Evolutionary conservation across 108 stramenopile species (phyloP), one percentile per base, ranked within the genome.

Genomic region (Chaetoceros tenuissimus): DNA sequence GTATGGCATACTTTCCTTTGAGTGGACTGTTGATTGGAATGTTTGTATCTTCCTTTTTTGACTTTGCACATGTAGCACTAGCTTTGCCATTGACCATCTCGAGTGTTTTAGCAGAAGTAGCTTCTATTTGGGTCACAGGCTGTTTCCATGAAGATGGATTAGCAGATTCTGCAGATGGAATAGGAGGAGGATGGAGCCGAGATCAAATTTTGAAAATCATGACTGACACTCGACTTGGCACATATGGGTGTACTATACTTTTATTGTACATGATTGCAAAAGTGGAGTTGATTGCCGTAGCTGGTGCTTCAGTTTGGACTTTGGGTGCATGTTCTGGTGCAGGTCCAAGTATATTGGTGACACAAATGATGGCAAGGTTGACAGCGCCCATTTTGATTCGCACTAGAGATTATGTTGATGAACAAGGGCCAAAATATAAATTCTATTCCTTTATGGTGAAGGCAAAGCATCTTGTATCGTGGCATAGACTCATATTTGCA

Each of bases 111-210:
- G 24, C 60, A n/a, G 55, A 60, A 23, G 64, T 57, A 17, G 48
- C 77, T 34, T 40, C 56, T 46, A 47, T 80, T 29, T 70, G 55
- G 31, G 24, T 82, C 0, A 91, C 84, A 22, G 85, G 85, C 3
- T 86, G 81, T 55, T 85, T 91, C 44, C 89, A 87, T 48, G 89
- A 91, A 57, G 89, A 91, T 69, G 89, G 89, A 43, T 57, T 89
- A 43, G 75, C 81, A 0, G 87, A 89, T 57, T 64, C 66, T 13
- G 63, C 70, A 1, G 84, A 85, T 59, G 67, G 67, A 10, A 67
- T 81, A 0, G 89, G 89, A 5, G 89, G 88, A 43, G 88, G 89
- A 8, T 91, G 89, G 89, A 71, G 67, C 0, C 64, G 65, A 34
- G 48, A 55, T 21, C 89, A 91, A 66, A 80, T 91, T 25, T 62